Evolutionary conservation across 192 early-diverging fungal genomes (phyloP).

Genomic region (Phycomyces blakesleeanus): DNA sequence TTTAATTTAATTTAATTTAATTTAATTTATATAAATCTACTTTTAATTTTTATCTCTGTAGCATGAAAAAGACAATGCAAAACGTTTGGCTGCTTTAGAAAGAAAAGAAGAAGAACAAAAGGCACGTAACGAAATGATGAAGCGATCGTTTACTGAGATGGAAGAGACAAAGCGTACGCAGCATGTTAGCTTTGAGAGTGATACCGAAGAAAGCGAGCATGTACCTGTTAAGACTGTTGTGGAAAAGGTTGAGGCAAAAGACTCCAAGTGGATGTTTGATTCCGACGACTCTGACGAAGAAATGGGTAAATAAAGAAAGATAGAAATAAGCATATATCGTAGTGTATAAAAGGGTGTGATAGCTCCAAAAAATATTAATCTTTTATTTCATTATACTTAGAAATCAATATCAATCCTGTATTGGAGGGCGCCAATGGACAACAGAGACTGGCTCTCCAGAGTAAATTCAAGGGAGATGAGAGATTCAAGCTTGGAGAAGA

Average conservation of each 20-base stretch:
- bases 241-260: conserved; percentile 20
- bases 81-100: conserved; percentile 16
- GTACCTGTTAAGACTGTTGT: not conserved
- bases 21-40: not conserved
- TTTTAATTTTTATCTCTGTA: conserved; percentile 3
- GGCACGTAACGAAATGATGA: not conserved
- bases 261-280: conserved; percentile 50
- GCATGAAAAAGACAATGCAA: conserved; percentile 21
- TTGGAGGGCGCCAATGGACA: conserved; percentile 49
- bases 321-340: not conserved
- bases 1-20: no score
- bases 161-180: not conserved
- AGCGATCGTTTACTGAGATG: not conserved
- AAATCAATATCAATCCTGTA: conserved; percentile 45
- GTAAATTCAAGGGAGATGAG: conserved; percentile 42
- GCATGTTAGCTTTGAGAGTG: conserved; percentile 31
- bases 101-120: conserved; percentile 18
- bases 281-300: conserved; percentile 37
- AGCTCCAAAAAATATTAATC: not conserved
- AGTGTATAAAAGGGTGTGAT: conserved; percentile 2
- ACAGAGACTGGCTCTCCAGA: conserved; percentile 45
- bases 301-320: not conserved
- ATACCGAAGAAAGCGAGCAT: conserved; percentile 18
- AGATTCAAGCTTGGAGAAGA: conserved; percentile 51
- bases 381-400: conserved; percentile 12